These are phyloP conservation scores for Ogataea henricii DNA, from an alignment of 805 yeast species.

Conservation along the genomic window DNA sequence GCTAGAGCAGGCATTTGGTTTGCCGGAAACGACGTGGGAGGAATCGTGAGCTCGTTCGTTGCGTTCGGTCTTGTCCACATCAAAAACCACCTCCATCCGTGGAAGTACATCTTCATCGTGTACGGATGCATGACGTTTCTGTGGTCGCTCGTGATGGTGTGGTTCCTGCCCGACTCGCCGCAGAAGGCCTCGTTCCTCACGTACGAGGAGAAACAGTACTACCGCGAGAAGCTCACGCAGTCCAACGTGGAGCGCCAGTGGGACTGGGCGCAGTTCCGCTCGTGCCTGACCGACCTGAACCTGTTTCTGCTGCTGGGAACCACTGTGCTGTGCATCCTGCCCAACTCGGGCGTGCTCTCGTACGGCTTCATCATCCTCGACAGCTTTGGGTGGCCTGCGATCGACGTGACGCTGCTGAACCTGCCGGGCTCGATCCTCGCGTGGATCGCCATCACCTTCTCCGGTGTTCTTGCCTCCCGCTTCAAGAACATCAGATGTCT, in stretches of 20 bases:
- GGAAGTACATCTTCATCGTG: conserved; percentile 63
- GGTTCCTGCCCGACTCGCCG: conserved; percentile 50
- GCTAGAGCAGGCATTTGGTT: conserved; percentile 42
- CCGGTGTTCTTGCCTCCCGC: conserved; percentile 31
- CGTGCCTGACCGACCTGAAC: conserved; percentile 50
- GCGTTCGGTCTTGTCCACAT: conserved; percentile 53
- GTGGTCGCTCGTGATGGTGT: conserved; percentile 32
- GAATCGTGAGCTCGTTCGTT: conserved; percentile 49
- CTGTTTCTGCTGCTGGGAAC: conserved; percentile 49
- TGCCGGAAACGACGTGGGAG: conserved; percentile 49
- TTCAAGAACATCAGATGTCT: conserved; percentile 36
- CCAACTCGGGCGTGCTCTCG: conserved; percentile 45
- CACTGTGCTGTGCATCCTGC: conserved; percentile 49
- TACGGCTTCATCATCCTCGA: conserved; percentile 44
- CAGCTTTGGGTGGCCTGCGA: conserved; percentile 37
- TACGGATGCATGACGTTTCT: conserved; percentile 59
- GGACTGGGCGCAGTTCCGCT: conserved; percentile 55
- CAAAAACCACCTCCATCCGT: conserved; percentile 46
- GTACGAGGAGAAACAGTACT: conserved; percentile 42
- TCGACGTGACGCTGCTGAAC: conserved; percentile 36
- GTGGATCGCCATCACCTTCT: conserved; percentile 30
- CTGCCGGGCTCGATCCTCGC: conserved; percentile 43
- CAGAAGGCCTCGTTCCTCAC: conserved; percentile 45
- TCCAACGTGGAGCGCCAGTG: conserved; percentile 57
- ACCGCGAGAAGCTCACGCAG: conserved; percentile 55